These are phyloP conservation scores for Gillenia trifoliata DNA, from an alignment of 306 rosid species.

Conservation along the genomic window DNA sequence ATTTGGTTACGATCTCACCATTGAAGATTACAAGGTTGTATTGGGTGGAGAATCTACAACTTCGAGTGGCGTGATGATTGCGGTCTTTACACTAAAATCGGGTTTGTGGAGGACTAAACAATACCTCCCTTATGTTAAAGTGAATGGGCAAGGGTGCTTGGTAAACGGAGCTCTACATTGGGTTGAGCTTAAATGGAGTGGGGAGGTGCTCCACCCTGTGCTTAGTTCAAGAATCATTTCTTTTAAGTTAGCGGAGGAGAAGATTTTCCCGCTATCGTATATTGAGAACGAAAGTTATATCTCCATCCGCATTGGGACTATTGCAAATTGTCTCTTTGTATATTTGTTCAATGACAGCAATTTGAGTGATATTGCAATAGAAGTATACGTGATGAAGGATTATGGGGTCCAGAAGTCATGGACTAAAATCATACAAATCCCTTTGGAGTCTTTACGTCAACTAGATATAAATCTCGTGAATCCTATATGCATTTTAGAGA, in stretches of 20 bases:
- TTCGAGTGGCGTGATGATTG: neutral
- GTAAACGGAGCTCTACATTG: neutral
- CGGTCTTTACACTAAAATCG: neutral
- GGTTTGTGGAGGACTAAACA: neutral
- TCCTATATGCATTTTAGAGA: neutral
- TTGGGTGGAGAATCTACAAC: neutral
- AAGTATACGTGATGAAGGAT: neutral
- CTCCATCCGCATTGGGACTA: neutral
- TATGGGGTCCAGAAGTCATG: conserved; percentile 1
- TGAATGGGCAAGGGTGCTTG: neutral
- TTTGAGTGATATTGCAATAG: neutral
- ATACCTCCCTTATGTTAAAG: neutral
- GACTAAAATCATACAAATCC: neutral
- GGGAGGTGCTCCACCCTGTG: neutral
- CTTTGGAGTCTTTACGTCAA: neutral
- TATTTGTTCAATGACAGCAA: neutral
- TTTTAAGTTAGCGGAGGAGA: neutral
- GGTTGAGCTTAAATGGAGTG: neutral
- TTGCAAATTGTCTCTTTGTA: neutral
- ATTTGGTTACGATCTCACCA: conserved; percentile 2
- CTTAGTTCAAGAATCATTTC: neutral
- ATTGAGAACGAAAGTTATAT: neutral
- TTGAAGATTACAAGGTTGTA: conserved; percentile 1
- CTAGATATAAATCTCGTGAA: neutral
- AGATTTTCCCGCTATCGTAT: neutral